Conservation (phyloP, 768 basidiomycete genomes). For the Xerocomellus chrysenteron region DNA sequence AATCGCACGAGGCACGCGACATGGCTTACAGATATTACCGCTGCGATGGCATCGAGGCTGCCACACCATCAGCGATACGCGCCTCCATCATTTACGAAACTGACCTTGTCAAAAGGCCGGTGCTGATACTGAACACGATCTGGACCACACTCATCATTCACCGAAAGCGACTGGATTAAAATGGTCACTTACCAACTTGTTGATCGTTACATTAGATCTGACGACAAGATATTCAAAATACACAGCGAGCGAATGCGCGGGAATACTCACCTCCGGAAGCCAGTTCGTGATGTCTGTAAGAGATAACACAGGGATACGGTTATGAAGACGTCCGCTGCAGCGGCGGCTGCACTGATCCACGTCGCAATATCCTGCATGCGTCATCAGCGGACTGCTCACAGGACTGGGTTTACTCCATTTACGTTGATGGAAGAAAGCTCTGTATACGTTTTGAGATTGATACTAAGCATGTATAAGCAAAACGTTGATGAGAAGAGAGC, state of each 20-base stretch:
- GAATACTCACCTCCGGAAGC: conserved; percentile 40
- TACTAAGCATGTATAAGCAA: conserved; percentile 30
- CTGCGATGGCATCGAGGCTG: conserved; percentile 53
- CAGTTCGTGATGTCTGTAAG: conserved; percentile 49
- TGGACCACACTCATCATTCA: conserved; percentile 1
- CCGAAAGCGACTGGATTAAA: background rate
- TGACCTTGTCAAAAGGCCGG: conserved; percentile 34
- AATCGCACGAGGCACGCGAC: background rate
- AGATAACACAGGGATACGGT: conserved; percentile 45
- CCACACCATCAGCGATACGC: conserved; percentile 1
- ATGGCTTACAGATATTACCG: conserved; percentile 46
- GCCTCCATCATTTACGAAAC: background rate
- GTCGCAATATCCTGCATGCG: background rate
- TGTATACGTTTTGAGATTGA: conserved; percentile 22
- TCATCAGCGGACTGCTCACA: background rate
- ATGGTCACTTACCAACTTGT: conserved; percentile 34
- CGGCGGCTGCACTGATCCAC: conserved; percentile 44
- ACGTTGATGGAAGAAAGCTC: background rate
- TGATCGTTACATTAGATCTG: conserved; percentile 52
- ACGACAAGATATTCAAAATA: background rate
- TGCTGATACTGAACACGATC: conserved; percentile 56
- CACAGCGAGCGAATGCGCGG: background rate
- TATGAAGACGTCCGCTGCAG: conserved; percentile 48
- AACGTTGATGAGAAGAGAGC: background rate
- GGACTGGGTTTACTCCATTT: background rate